Evolutionary conservation across 768 basidiomycete genomes (phyloP).

Genomic region (Ephemerocybe angulata): DNA sequence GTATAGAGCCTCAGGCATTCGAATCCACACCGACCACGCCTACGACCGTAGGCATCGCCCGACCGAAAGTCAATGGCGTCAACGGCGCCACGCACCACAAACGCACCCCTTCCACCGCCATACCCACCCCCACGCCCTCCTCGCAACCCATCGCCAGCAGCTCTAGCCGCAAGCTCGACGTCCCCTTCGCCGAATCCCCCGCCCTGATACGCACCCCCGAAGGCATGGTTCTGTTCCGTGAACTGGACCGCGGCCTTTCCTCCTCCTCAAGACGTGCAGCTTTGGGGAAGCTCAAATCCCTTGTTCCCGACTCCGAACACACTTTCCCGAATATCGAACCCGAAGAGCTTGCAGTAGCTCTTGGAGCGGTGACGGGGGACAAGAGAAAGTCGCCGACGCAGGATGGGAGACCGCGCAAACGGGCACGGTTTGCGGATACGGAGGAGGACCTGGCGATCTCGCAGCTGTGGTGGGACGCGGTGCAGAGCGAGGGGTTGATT

Average conservation of each 20-base stretch:
- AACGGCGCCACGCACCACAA: slow-evolving; percentile 36
- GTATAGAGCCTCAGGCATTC: slow-evolving; percentile 67
- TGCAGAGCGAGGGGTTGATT: slow-evolving; percentile 57
- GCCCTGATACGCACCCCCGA: slow-evolving; percentile 68
- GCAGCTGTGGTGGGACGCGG: slow-evolving; percentile 74
- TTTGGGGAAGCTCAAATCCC: slow-evolving; percentile 30
- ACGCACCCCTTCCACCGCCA: slow-evolving; percentile 36
- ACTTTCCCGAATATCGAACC: slow-evolving; percentile 26
- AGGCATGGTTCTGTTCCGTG: slow-evolving; percentile 67
- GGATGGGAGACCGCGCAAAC: slow-evolving; percentile 58
- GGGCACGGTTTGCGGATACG: slow-evolving; percentile 44
- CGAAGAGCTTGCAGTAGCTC: slow-evolving; percentile 21
- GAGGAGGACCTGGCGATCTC: slow-evolving; percentile 37
- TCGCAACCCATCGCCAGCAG: slow-evolving; percentile 10
- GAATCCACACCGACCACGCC: slow-evolving; percentile 50
- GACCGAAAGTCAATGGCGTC: slow-evolving; percentile 38
- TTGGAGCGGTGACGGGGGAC: slow-evolving; percentile 42
- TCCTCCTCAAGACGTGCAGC: background rate
- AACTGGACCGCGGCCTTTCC: slow-evolving; percentile 54
- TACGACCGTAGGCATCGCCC: slow-evolving; percentile 27
- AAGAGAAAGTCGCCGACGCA: slow-evolving; percentile 58
- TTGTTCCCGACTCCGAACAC: slow-evolving; percentile 35
- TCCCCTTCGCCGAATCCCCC: slow-evolving; percentile 60
- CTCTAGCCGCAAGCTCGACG: slow-evolving; percentile 24
- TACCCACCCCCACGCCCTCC: slow-evolving; percentile 21